Evolutionary conservation across 139 green algal genomes (phyloP), one percentile per base, ranked within the genome.

Genomic region (Coelastrella sp.): DNA sequence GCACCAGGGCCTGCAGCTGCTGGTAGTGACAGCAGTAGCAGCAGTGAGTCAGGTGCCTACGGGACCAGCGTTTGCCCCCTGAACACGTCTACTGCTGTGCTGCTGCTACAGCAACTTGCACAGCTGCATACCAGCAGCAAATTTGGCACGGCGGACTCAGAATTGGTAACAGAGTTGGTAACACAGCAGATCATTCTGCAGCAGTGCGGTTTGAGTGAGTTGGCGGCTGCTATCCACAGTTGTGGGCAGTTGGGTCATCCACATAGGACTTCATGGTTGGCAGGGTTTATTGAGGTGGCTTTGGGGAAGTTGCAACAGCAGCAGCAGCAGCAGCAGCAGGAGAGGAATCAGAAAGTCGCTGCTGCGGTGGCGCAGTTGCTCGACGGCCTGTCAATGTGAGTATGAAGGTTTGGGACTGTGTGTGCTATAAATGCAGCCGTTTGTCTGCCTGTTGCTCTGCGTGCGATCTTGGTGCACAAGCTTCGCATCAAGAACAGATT

Each of bases 311-410:
- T n/a, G 5, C 5, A 56, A 14, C 20, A 47, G 82, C 65, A 78
- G 65, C 64, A n/a, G n/a, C n/a, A n/a, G n/a, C n/a, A n/a, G n/a
- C n/a, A 87, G 13, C 22, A 54, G 65, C 54, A 79, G 23, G 13
- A 66, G 60, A 4, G 47, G 22, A n/a, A 23, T 73, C 14, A 68
- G 61, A 59, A 5, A 75, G 80, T 23, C 74, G 59, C 74, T 17
- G 80, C 80, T 85, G 80, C 6, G n/a, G 80, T 68, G 16, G 58
- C 57, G 47, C 57, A 73, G n/a, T 47, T 13, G 32, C 47, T 87
- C 65, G 82, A 87, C 47, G 82, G 23, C 13, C 32, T 87, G 82
- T 87, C 82, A 54, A 54, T 61, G 82, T 87, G 65, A 87, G 82
- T 79, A 14, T 3, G 7, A 76, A 32, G 68, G 22, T 76, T 3